Conservation (phyloP, 2,329 filamentous ascomycete genomes). For the Trichoderma gracile region DNA sequence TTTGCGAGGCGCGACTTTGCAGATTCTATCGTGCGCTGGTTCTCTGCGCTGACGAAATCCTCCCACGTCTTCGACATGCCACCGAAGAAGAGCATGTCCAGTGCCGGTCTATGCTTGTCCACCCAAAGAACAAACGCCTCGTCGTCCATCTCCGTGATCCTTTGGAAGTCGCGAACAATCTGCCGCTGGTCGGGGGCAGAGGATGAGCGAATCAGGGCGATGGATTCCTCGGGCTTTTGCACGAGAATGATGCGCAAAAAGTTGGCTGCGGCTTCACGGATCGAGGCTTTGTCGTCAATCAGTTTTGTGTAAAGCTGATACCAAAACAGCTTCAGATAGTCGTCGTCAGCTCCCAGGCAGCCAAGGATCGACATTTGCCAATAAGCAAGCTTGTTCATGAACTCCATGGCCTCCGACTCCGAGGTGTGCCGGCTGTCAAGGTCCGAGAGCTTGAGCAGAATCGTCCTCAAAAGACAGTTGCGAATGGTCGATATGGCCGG, state of each 20-base stretch:
- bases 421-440: slow-evolving; percentile 65
- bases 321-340: slow-evolving; percentile 81
- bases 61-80: slow-evolving; percentile 84
- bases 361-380: slow-evolving; percentile 93
- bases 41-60: slow-evolving; percentile 80
- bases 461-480: slow-evolving; percentile 73
- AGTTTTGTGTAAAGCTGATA: slow-evolving; percentile 92
- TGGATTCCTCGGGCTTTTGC: slow-evolving; percentile 84
- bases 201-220: slow-evolving; percentile 69
- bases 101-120: slow-evolving; percentile 72
- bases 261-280: slow-evolving; percentile 76
- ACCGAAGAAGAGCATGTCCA: slow-evolving; percentile 82
- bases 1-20: slow-evolving; percentile 69
- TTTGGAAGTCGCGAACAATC: slow-evolving; percentile 75
- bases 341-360: slow-evolving; percentile 74
- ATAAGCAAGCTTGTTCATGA: slow-evolving; percentile 84
- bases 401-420: slow-evolving; percentile 64
- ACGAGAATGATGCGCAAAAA: slow-evolving; percentile 91
- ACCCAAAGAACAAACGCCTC: slow-evolving; percentile 87
- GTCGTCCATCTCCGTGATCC: slow-evolving; percentile 84
- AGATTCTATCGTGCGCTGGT: slow-evolving; percentile 74
- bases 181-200: slow-evolving; percentile 69
- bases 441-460: slow-evolving; percentile 80
- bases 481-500: slow-evolving; percentile 78
- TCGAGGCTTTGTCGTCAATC: slow-evolving; percentile 65